Base-by-base conservation (phyloP, 306 rosid species). In the Pyrus pyrifolia region DNA sequence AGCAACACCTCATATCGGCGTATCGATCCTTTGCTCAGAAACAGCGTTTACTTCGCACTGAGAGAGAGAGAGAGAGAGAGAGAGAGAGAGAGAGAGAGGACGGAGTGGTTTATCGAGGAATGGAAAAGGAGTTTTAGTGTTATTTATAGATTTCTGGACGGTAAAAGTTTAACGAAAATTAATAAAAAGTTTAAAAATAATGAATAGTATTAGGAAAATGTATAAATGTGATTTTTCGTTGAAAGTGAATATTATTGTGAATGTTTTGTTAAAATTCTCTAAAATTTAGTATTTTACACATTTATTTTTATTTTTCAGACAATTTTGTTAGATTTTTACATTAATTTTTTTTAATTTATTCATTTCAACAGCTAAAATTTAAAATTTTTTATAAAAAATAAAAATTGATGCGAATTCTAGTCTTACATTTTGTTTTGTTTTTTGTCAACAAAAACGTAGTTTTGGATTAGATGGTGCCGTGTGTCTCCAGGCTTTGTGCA, bases 1-100 rank as follows among this genome's bases (percentile, higher is more conserved):
- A 19, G 46, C 70, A 66, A 35, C 49, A 66, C 70, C 70, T 66
- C 70, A 66, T 66, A 23, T 66, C n/a, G 18, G 70, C 49, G 27
- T 66, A 19, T 19, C 2, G 70, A 66, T 66, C 27, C 13, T 31
- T n/a, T 6, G 13, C 61, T n/a, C 30, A 65, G 49, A 66, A 35
- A 5, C 27, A 10, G 70, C 49, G 49, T 66, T 35, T 66, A 35
- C 70, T 66, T 51, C 55, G 55, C 21, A 51, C 8, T 5, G 55
- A 17, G 21, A 1, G 8, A 18, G 1, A 9, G 27, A 33, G 4
- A 8, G 61, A 11, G 23, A 2, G 62, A 11, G 64, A 25, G 18
- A 27, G 35, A 27, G 35, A n/a, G 29, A 25, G n/a, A 5, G 67
- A 62, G 52, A 14, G 53, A 1, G 53, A 25, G 27, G 27, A 25